A percentile compares a stretch with the other conserved stretches of the same genome.
These are phyloP conservation scores for Fusarium sp. DNA, from an alignment of 2,329 filamentous ascomycete genomes.

Conservation along the genomic window DNA sequence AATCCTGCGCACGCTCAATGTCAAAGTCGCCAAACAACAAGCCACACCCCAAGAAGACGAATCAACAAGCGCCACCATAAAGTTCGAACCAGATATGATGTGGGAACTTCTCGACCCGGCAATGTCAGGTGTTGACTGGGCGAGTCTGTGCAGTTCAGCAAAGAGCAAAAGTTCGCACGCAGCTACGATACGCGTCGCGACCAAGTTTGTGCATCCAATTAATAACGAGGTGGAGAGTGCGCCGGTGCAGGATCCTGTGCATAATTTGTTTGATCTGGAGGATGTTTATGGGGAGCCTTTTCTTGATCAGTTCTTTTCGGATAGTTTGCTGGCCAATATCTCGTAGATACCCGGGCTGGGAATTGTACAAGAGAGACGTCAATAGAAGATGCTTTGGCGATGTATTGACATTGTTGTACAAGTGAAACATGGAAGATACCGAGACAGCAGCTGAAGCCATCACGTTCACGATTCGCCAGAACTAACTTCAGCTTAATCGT, in stretches of 20 bases:
- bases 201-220: conserved; percentile 41
- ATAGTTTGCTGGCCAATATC: conserved; percentile 32
- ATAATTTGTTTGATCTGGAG: conserved; percentile 30
- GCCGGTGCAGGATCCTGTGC: neutral
- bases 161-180: neutral
- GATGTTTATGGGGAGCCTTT: conserved; percentile 36
- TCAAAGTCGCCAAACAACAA: conserved; percentile 17
- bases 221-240: conserved; percentile 6
- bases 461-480: neutral
- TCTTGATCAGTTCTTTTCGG: conserved; percentile 41
- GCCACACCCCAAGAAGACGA: neutral
- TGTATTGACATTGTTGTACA: neutral
- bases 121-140: conserved; percentile 2
- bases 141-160: neutral
- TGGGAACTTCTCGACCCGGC: conserved; percentile 40
- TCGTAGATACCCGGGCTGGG: neutral
- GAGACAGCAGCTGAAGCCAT: neutral
- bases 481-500: neutral
- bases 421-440: neutral
- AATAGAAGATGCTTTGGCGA: neutral
- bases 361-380: too few relatives aligned
- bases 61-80: conserved; percentile 7
- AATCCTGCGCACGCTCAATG: conserved; percentile 29
- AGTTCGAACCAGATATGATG: conserved; percentile 40
- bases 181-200: conserved; percentile 39